Base-by-base conservation (phyloP, 192 early-diverging fungal species). In the Backusella sp. region DNA sequence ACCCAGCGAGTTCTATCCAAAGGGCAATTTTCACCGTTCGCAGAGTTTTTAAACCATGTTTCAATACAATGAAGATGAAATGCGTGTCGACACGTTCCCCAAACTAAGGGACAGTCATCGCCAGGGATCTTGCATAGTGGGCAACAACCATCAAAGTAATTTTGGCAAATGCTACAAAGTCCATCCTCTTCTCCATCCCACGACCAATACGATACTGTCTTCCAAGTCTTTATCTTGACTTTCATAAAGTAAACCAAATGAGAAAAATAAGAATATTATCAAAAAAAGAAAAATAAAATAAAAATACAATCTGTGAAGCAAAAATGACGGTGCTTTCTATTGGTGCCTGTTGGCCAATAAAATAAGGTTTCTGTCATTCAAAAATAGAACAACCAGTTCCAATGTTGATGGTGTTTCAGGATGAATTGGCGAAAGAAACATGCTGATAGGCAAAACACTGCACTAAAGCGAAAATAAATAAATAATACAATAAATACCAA, bases 41-140 rank as follows among this genome's bases (percentile, higher is more conserved):
- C 84, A 35, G 94, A 90, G 17, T 90, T 85, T 26, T 86, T 79
- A 39, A 94, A 83, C 94, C 94, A 96, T 52, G 93, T 95, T 49
- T 90, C 78, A 26, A 98, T 83, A 73, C 97, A 98, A 81, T 98
- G 97, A 88, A 97, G 89, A 81, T 98, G 97, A 81, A 98, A 98
- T 6, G 91, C 91, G 76, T 98, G 97, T 32, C 84, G 88, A 85
- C 97, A 98, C 70, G 95, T 89, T 73, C 97, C 97, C 92, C 92
- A 94, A 35, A 96, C 87, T 42, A 95, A 75, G 11, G 95, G 92
- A 68, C 95, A 96, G 69, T 94, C 91, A 77, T 96, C 95, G 30
- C 95, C 95, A 0, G 95, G 95, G n/a, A 89, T 81, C 65, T 90
- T 94, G 87, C 96, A 97, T 14, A 84, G 81, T 0, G 94, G 91